Evolutionary conservation across 2,329 filamentous ascomycete species (phyloP).

Genomic region (Nemania diffusa): DNA sequence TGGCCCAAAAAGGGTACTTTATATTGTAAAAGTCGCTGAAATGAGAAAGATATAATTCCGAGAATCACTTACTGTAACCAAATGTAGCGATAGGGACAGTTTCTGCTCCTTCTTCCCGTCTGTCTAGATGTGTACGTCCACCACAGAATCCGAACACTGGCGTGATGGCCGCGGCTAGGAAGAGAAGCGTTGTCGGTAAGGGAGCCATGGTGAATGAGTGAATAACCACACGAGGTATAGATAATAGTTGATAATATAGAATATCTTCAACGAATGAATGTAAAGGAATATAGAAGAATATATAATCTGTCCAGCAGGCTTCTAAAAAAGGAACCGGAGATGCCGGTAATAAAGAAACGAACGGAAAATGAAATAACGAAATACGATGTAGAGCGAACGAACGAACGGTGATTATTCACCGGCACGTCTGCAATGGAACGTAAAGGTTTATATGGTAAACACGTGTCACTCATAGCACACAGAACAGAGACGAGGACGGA

Average conservation of each 20-base stretch:
- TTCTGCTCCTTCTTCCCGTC: slow-evolving; percentile 44
- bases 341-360: background rate
- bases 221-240: background rate
- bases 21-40: background rate
- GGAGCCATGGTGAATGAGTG: slow-evolving; percentile 35
- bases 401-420: background rate
- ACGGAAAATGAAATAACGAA: background rate
- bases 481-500: slow-evolving; percentile 13
- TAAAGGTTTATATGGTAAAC: slow-evolving; percentile 9
- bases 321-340: background rate
- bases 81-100: slow-evolving; percentile 48
- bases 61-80: slow-evolving; percentile 41
- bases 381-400: background rate
- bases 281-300: background rate
- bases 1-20: background rate
- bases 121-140: slow-evolving; percentile 46
- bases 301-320: slow-evolving; percentile 15
- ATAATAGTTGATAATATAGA: background rate
- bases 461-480: background rate
- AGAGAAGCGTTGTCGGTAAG: slow-evolving; percentile 36
- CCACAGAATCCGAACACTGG: slow-evolving; percentile 47
- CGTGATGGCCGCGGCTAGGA: slow-evolving; percentile 43
- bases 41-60: background rate
- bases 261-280: background rate
- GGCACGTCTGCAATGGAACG: background rate